phyloP scores from a whole-genome alignment of 2,329 filamentous ascomycete species.

The Ciborinia camelliae region DNA sequence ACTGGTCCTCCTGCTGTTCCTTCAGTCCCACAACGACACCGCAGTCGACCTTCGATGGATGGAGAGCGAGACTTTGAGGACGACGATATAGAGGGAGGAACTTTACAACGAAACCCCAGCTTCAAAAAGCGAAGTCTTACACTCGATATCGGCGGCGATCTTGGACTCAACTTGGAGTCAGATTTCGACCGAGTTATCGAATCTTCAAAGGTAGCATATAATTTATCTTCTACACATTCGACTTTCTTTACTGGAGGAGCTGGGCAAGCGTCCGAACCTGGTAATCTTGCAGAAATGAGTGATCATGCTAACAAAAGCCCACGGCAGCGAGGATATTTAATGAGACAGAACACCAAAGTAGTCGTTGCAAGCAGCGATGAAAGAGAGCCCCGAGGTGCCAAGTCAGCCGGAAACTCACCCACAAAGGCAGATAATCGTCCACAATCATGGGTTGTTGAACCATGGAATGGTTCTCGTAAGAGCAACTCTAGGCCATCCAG shows the following conservation, averaged over 20 bases:
- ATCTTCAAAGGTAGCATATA: conserved; percentile 83
- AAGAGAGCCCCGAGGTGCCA: conserved; percentile 50
- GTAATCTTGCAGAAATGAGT: conserved; percentile 15
- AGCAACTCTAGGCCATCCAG: conserved; percentile 52
- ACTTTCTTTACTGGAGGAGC: conserved; percentile 25
- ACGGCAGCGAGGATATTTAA: conserved; percentile 90
- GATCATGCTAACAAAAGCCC: conserved; percentile 59
- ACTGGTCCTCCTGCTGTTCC: conserved; percentile 61
- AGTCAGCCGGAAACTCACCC: conserved; percentile 66
- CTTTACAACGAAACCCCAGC: conserved; percentile 58
- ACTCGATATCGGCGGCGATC: conserved; percentile 67
- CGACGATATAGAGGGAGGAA: conserved; percentile 35
- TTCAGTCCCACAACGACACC: conserved; percentile 59
- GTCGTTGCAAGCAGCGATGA: conserved; percentile 79
- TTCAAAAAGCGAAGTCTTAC: conserved; percentile 81
- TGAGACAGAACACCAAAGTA: conserved; percentile 97
- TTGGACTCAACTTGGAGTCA: conserved; percentile 81
- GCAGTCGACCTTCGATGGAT: conserved; percentile 52
- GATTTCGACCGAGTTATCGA: conserved; percentile 96
- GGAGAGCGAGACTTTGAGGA: conserved; percentile 38
- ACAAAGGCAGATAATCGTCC: conserved; percentile 69
- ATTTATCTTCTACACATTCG: conserved; percentile 33
- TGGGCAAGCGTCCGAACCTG: conserved; percentile 47
- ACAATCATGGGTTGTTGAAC: conserved; percentile 93
- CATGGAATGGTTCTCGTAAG: conserved; percentile 85